Conservation (phyloP, 2,329 filamentous ascomycete genomes). For the Beauveria australis region DNA sequence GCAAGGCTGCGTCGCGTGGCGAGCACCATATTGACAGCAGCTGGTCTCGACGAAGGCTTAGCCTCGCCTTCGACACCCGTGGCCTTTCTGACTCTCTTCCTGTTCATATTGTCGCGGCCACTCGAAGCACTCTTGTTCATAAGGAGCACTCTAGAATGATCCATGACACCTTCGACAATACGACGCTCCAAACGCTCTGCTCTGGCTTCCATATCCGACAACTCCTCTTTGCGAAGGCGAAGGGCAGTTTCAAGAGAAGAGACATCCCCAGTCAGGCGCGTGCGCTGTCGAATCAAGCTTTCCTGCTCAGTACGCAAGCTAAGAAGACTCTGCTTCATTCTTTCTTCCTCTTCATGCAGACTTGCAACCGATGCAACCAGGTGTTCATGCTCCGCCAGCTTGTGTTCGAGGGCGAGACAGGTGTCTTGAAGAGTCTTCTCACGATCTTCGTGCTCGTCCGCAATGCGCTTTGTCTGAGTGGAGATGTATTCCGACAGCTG, state of each 20-base stretch:
- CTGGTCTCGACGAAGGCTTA: conserved; percentile 19
- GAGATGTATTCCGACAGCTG: conserved; percentile 79
- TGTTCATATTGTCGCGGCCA: conserved; percentile 47
- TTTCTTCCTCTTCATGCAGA: conserved; percentile 44
- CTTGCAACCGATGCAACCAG: conserved; percentile 47
- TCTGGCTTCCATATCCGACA: conserved; percentile 81
- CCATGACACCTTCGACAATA: conserved; percentile 91
- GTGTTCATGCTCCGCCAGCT: conserved; percentile 56
- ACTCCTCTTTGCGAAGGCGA: conserved; percentile 79
- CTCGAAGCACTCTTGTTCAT: conserved; percentile 56
- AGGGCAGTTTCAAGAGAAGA: conserved; percentile 87
- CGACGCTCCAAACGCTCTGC: conserved; percentile 85
- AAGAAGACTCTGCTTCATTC: conserved; percentile 47
- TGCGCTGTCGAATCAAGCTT: conserved; percentile 67
- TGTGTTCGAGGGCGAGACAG: conserved; percentile 70
- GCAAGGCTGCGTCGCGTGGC: conserved; percentile 41
- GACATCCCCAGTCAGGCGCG: conserved; percentile 73
- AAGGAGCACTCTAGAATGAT: conserved; percentile 86
- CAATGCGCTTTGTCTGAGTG: conserved; percentile 64
- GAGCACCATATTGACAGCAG: conserved; percentile 46
- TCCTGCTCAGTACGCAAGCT: conserved; percentile 63
- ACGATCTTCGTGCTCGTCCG: conserved; percentile 69
- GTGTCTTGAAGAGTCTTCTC: conserved; percentile 76
- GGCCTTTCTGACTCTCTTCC: conserved; percentile 44
- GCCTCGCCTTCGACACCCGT: conserved; percentile 17